These are phyloP conservation scores for Podosphaera leucotricha DNA, from an alignment of 2,329 filamentous ascomycete genomes.

Conservation along the genomic window DNA sequence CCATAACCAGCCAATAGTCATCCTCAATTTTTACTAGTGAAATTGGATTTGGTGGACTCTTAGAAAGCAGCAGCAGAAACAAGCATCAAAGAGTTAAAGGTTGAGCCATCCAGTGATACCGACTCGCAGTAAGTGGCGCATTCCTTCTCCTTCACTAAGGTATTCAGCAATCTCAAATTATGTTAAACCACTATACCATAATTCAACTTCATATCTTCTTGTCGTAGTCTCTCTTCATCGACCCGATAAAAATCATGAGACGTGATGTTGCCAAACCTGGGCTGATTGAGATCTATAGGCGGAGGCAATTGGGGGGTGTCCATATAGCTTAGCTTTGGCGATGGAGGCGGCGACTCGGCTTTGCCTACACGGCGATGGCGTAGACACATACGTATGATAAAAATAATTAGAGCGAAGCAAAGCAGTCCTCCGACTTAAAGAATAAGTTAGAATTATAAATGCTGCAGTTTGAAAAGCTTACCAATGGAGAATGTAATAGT, in stretches of 20 bases:
- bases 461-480: neutral
- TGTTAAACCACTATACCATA: neutral
- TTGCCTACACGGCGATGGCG: slow-evolving; percentile 1
- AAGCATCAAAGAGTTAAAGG: neutral
- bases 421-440: neutral
- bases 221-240: neutral
- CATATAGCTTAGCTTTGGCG: neutral
- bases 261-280: neutral
- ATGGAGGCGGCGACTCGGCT: slow-evolving; percentile 1
- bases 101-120: neutral
- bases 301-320: neutral
- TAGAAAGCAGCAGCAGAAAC: neutral
- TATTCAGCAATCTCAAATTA: neutral
- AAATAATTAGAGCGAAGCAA: neutral
- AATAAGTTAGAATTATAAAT: neutral
- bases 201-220: neutral
- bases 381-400: neutral
- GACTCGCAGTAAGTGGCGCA: neutral
- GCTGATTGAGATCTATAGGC: neutral
- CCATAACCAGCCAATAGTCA: neutral
- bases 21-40: neutral
- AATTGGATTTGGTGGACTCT: neutral
- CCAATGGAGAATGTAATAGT: neutral
- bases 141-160: neutral
- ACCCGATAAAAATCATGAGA: neutral